Conservation (phyloP, 75 land plant species). For the Sequoiadendron giganteum region DNA sequence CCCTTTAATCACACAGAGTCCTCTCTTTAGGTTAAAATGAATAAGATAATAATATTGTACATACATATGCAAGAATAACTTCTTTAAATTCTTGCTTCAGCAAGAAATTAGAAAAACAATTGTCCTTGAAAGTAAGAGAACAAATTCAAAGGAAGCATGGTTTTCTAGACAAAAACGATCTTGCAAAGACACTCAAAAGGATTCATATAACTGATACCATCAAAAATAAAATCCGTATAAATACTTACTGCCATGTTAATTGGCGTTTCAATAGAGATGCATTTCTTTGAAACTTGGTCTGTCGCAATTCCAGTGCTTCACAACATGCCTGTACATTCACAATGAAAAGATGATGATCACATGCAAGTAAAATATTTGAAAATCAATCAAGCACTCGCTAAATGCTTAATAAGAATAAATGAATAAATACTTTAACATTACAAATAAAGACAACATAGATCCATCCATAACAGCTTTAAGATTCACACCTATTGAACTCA, state of each 20-base stretch:
- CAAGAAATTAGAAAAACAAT: not conserved
- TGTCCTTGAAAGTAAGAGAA: not conserved
- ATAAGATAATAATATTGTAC: not conserved
- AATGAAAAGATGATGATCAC: not conserved
- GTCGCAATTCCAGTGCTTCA: slow-evolving; percentile 56
- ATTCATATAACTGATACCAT: not conserved
- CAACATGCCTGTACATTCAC: slow-evolving; percentile 36
- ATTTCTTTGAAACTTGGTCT: slow-evolving; percentile 63
- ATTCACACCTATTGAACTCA: not conserved
- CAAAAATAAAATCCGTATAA: not conserved
- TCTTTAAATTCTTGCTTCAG: not conserved
- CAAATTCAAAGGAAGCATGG: too few species aligned
- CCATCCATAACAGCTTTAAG: not conserved
- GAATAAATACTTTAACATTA: not conserved
- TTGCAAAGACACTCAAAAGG: not conserved
- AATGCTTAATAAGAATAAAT: not conserved
- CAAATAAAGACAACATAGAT: not conserved
- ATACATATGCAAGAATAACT: not conserved
- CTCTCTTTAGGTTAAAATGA: not conserved
- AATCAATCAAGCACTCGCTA: not conserved
- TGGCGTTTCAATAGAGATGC: slow-evolving; percentile 59
- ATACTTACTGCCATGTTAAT: slow-evolving; percentile 83
- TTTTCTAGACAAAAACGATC: not conserved
- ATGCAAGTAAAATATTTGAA: not conserved
- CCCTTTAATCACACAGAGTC: not conserved